phyloP scores from a whole-genome alignment of 768 basidiomycete genomes.

The Suillus bovinus region DNA sequence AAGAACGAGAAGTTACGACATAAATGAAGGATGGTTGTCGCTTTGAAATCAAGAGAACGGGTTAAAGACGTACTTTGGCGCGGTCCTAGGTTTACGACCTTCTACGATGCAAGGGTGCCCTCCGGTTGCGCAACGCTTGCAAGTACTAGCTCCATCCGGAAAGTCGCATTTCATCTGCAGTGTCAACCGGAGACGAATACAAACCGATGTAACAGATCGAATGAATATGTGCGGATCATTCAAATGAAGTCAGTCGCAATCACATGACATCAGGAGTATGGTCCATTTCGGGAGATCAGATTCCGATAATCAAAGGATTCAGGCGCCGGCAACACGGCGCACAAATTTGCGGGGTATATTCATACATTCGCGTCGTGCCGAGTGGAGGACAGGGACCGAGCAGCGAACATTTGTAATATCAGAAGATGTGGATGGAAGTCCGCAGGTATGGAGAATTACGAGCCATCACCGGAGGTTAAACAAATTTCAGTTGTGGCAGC shows the following conservation, averaged over 20 bases:
- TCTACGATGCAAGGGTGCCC: conserved; percentile 83
- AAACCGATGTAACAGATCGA: conserved; percentile 16
- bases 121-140: conserved; percentile 70
- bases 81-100: conserved; percentile 74
- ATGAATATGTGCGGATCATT: conserved; percentile 4
- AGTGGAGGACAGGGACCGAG: background rate
- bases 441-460: conserved; percentile 4
- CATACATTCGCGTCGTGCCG: background rate
- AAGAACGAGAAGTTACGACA: conserved; percentile 17
- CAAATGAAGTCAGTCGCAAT: conserved; percentile 5
- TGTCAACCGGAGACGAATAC: conserved; percentile 14
- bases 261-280: conserved; percentile 12
- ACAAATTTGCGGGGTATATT: conserved; percentile 8
- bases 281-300: conserved; percentile 16
- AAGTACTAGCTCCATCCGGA: conserved; percentile 69
- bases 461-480: conserved; percentile 25
- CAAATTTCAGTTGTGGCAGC: conserved; percentile 25
- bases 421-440: background rate
- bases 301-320: conserved; percentile 13
- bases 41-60: background rate
- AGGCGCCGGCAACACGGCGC: conserved; percentile 8
- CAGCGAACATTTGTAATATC: background rate
- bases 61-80: conserved; percentile 70
- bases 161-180: conserved; percentile 86
- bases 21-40: conserved; percentile 14